Percentiles rank a stretch among this genome's conserved stretches.
Evolutionary conservation across 2,329 filamentous ascomycete species (phyloP).

Genomic region (Ilyonectria mors-panacis): DNA sequence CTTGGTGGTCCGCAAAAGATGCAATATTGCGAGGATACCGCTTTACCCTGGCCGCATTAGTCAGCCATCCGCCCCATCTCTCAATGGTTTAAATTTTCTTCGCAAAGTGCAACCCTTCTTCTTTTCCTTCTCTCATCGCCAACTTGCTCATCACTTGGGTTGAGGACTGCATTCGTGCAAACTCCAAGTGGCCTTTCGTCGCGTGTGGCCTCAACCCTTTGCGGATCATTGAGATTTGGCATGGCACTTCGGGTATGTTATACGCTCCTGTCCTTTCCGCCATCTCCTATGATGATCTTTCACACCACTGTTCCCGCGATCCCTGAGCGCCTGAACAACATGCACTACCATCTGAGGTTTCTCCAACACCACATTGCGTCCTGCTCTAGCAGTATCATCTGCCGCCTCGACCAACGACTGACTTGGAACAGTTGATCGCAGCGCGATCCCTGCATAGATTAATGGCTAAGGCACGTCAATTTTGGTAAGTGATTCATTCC

Average conservation of each 20-base stretch:
- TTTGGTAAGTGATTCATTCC: conserved; percentile 30
- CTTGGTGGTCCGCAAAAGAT: conserved; percentile 8
- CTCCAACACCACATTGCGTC: not conserved
- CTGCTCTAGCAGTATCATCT: not conserved
- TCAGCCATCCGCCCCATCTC: conserved; percentile 39
- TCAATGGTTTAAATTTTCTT: conserved; percentile 42
- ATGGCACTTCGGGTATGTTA: conserved; percentile 43
- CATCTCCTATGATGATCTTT: conserved; percentile 65
- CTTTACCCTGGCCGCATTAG: conserved; percentile 33
- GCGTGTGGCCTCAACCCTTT: not conserved
- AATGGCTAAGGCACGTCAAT: not conserved
- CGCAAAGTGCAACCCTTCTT: conserved; percentile 5
- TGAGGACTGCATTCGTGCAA: not conserved
- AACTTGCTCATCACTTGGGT: conserved; percentile 14
- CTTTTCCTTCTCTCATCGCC: conserved; percentile 31
- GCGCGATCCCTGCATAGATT: not conserved
- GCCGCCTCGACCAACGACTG: not conserved
- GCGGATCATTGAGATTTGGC: not conserved
- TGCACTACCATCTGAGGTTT: conserved; percentile 81
- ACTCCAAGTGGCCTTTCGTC: conserved; percentile 10
- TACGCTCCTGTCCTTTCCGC: conserved; percentile 23
- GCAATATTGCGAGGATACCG: conserved; percentile 26
- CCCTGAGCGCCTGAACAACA: conserved; percentile 76
- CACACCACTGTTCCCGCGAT: conserved; percentile 74
- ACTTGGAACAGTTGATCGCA: not conserved